These are phyloP conservation scores for Mariannaea elegans DNA, from an alignment of 2,329 filamentous ascomycete species.

Conservation along the genomic window DNA sequence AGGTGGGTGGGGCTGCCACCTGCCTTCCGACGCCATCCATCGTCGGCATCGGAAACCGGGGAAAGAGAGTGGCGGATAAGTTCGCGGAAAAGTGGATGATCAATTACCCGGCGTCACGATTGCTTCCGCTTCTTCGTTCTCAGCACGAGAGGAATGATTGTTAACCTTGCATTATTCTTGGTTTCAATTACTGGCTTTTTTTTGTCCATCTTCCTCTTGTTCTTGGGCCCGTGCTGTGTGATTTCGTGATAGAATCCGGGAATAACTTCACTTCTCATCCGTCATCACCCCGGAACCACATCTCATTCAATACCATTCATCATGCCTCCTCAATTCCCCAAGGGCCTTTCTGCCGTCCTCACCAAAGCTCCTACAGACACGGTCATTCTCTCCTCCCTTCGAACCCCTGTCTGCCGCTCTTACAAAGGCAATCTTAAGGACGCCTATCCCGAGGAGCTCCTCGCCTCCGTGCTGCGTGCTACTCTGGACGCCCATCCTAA, in stretches of 20 bases:
- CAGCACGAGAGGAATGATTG: neutral
- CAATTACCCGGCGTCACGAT: constrained; percentile 32
- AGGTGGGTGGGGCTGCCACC: constrained; percentile 16
- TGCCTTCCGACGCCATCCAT: constrained; percentile 21
- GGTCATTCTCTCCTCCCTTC: constrained; percentile 89
- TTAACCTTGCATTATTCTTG: constrained; percentile 2
- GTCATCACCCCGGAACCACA: neutral
- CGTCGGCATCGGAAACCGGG: constrained; percentile 31
- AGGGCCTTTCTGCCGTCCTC: constrained; percentile 78
- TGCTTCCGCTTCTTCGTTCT: constrained; percentile 14
- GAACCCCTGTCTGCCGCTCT: constrained; percentile 85
- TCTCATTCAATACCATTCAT: neutral
- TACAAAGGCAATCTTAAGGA: constrained; percentile 87
- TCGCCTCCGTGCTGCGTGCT: constrained; percentile 66
- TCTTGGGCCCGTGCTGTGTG: neutral
- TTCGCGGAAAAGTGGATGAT: constrained; percentile 34
- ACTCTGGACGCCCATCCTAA: constrained; percentile 70
- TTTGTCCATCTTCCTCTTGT: neutral
- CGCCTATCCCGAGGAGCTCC: constrained; percentile 89
- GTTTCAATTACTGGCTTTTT: constrained; percentile 1
- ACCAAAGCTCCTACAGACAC: constrained; percentile 82
- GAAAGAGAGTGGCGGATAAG: constrained; percentile 14
- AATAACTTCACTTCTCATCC: constrained; percentile 14
- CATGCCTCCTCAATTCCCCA: constrained; percentile 37
- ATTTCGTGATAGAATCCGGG: constrained; percentile 11